These are phyloP conservation scores for Arbutus unedo DNA, from an alignment of 148 eudicot species.

Conservation along the genomic window DNA sequence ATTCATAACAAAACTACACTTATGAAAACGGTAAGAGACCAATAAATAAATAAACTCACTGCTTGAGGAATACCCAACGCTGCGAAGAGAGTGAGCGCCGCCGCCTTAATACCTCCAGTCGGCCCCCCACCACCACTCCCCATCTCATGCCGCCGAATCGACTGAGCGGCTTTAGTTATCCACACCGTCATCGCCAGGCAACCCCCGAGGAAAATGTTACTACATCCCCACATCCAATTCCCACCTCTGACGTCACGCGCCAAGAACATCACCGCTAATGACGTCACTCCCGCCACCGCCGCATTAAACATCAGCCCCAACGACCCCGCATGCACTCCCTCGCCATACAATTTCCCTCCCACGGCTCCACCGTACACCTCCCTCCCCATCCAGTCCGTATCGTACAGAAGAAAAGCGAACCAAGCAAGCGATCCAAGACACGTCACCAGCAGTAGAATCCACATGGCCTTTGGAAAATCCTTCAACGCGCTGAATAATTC, in stretches of 20 bases:
- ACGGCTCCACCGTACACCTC: conserved; percentile 68
- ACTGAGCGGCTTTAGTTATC: conserved; percentile 44
- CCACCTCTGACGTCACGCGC: conserved; percentile 37
- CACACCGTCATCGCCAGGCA: conserved; percentile 37
- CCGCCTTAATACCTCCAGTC: neutral
- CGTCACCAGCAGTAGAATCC: conserved; percentile 60
- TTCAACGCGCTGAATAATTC: conserved; percentile 51
- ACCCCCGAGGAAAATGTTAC: conserved; percentile 32
- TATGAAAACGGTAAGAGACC: no score
- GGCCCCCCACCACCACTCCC: neutral
- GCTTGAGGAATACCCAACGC: conserved; percentile 14
- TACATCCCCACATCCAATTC: conserved; percentile 44
- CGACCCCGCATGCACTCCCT: conserved; percentile 43
- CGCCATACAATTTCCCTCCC: conserved; percentile 10
- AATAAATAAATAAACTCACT: neutral
- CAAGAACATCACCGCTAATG: conserved; percentile 31
- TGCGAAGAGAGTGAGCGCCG: conserved; percentile 6
- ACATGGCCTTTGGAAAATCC: conserved; percentile 50
- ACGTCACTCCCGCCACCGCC: conserved; percentile 30
- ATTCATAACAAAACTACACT: no score
- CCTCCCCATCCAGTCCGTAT: conserved; percentile 80
- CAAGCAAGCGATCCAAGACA: conserved; percentile 69
- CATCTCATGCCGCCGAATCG: conserved; percentile 13
- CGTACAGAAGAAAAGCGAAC: conserved; percentile 68
- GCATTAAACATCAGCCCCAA: conserved; percentile 47